Evolutionary conservation across 2,329 filamentous ascomycete genomes (phyloP).

Genomic region (Biscogniauxia marginata): DNA sequence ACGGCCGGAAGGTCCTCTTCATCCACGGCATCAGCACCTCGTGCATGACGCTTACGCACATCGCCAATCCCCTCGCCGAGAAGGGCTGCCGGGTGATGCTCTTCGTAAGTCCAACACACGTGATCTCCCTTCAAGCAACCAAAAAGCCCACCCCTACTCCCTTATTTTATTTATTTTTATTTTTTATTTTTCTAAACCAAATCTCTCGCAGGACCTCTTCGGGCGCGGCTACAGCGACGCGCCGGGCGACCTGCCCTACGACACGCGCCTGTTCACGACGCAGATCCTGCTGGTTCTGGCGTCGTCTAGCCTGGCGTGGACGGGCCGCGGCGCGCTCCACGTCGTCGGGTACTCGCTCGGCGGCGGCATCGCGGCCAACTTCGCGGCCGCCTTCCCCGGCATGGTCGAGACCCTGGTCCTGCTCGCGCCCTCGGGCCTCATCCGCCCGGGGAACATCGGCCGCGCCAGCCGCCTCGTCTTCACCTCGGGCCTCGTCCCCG

Average conservation of each 20-base stretch:
- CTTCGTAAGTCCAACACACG: slow-evolving; percentile 58
- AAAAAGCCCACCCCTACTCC: background rate
- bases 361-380: slow-evolving; percentile 73
- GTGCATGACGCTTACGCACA: slow-evolving; percentile 66
- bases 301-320: slow-evolving; percentile 70
- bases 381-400: slow-evolving; percentile 69
- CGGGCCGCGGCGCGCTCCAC: slow-evolving; percentile 55
- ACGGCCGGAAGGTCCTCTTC: slow-evolving; percentile 72
- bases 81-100: slow-evolving; percentile 78
- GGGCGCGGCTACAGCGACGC: slow-evolving; percentile 66
- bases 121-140: background rate
- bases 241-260: slow-evolving; percentile 66
- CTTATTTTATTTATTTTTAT: background rate
- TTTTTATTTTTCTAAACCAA: slow-evolving; percentile 14
- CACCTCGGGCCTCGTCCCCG: slow-evolving; percentile 53
- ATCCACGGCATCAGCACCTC: slow-evolving; percentile 85
- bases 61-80: slow-evolving; percentile 66
- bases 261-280: slow-evolving; percentile 69
- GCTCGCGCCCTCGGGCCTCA: slow-evolving; percentile 75
- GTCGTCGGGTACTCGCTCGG: slow-evolving; percentile 81
- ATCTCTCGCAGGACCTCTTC: slow-evolving; percentile 53
- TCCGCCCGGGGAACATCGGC: slow-evolving; percentile 56
- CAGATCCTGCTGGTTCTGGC: slow-evolving; percentile 70
- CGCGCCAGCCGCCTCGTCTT: slow-evolving; percentile 50
- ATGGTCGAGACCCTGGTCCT: slow-evolving; percentile 70